Evolutionary conservation across 2,329 filamentous ascomycete species (phyloP), one percentile per base, ranked within the genome.

Genomic region (Penicillium sp.): DNA sequence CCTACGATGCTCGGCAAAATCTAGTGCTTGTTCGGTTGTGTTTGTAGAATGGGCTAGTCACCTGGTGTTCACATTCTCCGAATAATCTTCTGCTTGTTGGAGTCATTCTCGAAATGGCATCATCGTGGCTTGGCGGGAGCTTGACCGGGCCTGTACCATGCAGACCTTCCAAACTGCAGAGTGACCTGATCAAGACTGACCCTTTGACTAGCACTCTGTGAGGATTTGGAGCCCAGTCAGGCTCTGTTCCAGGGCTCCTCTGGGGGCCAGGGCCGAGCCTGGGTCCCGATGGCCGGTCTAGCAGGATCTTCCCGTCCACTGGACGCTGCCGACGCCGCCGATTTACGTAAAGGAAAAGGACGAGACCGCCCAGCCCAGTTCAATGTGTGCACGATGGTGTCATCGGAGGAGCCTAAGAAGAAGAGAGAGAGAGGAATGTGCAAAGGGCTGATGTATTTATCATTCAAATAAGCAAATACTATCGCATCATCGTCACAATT

Each of bases 271-370:
- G 41, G 54, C 62, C 60, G 56, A 62, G 56, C 33, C 47, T 60
- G 60, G 60, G 54, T 58, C 56, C 61, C 58, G 61, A 62, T 41
- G 54, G 54, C 60, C 60, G 63, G 52, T 56, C 39, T 51, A 35
- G 36, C 50, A 65, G 59, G 62, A 64, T 65, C 68, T 66, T 64
- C 65, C 66, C 66, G 67, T 64, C 61, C 56, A 64, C 56, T 44
- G 51, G 54, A 40, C 37, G 52, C 52, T 52, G 63, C 65, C 65
- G 65, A 66, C 62, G 62, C 61, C 67, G 62, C 66, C 68, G 65
- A 73, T 74, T 77, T 77, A 77, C 75, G 75, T 77, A 77, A 77
- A 75, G 72, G 50, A 74, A 73, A 62, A 59, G 36, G 16, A 36
- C 55, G 50, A 57, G 58, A 58, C 54, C 56, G 59, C 33, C 40